Percentiles rank a stretch among this genome's conserved stretches.
Conservation (phyloP, 495 filamentous ascomycete genomes). For the Glarea lozoyensis region DNA sequence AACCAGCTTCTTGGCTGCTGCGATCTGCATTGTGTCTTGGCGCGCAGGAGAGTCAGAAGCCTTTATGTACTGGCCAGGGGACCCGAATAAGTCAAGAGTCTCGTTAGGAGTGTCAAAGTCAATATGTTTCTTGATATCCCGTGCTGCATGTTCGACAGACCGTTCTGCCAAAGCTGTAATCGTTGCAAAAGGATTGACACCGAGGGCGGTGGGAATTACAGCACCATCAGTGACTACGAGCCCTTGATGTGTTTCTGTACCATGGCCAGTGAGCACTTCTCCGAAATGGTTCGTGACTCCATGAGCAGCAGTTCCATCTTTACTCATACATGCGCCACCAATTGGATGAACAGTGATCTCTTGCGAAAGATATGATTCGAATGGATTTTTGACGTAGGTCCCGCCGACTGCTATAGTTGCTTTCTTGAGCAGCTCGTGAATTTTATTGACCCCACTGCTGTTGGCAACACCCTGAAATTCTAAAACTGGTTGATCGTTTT, state of each 20-base stretch:
- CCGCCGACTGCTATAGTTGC: conserved; percentile 49
- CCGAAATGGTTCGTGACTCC: conserved; percentile 59
- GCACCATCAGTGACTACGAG: conserved; percentile 55
- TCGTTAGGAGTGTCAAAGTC: conserved; percentile 41
- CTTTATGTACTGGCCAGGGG: conserved; percentile 9
- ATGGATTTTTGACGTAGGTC: conserved; percentile 47
- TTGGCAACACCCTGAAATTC: conserved; percentile 49
- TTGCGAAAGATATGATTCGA: conserved; percentile 44
- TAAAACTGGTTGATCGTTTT: conserved; percentile 50
- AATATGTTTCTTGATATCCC: conserved; percentile 30
- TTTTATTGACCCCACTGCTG: conserved; percentile 41
- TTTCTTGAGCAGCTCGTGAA: conserved; percentile 41
- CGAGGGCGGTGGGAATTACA: conserved; percentile 55
- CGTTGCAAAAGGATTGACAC: conserved; percentile 62
- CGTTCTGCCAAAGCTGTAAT: conserved; percentile 61
- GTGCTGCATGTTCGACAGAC: conserved; percentile 41
- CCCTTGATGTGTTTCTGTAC: conserved; percentile 41
- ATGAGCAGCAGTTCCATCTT: conserved; percentile 42
- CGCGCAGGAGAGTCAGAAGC: conserved; percentile 21
- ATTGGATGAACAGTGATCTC: conserved; percentile 62
- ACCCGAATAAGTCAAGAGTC: conserved; percentile 28
- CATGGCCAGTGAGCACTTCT: conserved; percentile 46
- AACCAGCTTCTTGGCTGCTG: conserved; percentile 32
- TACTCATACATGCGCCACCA: conserved; percentile 56
- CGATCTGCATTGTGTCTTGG: conserved; percentile 17